Base-by-base conservation (phyloP, 2,329 filamentous ascomycete species). In the Paecilomyces niveus region DNA sequence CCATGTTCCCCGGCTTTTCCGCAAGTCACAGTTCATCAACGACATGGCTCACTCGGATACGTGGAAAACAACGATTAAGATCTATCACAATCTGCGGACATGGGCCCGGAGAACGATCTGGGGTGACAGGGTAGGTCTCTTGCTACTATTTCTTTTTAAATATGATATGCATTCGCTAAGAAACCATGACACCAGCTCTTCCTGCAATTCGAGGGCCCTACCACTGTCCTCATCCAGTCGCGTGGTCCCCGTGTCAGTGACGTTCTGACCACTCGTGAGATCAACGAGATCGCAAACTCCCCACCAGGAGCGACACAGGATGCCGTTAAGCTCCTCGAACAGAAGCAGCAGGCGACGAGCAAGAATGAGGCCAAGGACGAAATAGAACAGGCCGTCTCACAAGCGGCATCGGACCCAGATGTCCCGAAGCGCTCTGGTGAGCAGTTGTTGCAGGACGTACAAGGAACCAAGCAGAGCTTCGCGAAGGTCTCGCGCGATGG, bases 201-300 rank as follows among this genome's bases (percentile, higher is more conserved):
- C 75, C 79, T 99, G 32, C 89, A 90, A 69, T 97, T 99, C 71
- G 84, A 87, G 58, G 94, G 94, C 0, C 94, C 94, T 1, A 85
- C 84, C 5, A 97, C 89, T 1, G 84, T 99, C 54, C 81, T 97
- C 51, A 80, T 99, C 67, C 95, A 96, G 63, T 95, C 91, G 56
- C 85, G 93, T n/a, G 92, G 87, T 13, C 85, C 90, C 22, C 83
- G 89, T 15, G 78, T 96, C 51, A 86, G 85, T 56, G 93, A 99
- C 63, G 84, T 89, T 2, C 79, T 99, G 63, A 90, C 87, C 3
- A 80, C 82, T 29, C 83, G 87, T 54, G 88, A 99, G 64, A 84
- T 97, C 58, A 92, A 96, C 65, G 94, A 97, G 76, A 89, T 97
- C 61, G 93, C 93, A 0, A 88, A 92, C 69, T 81, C 86, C 5